These are phyloP conservation scores for Bipolaris oryzae DNA, from an alignment of 2,329 filamentous ascomycete genomes.

Conservation along the genomic window DNA sequence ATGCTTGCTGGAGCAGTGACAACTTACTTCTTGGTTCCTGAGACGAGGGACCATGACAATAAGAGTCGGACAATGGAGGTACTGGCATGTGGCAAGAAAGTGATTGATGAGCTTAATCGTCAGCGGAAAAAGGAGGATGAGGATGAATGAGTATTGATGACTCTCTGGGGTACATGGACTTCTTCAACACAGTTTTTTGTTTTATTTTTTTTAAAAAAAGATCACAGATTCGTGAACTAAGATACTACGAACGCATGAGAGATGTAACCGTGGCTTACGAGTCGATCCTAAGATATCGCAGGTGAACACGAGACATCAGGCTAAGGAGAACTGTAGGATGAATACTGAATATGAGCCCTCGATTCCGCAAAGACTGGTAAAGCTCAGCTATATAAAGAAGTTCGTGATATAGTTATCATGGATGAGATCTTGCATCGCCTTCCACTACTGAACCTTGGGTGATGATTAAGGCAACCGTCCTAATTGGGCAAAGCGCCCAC, in stretches of 20 bases:
- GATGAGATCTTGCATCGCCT: too few relatives aligned
- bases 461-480: not conserved
- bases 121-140: conserved; percentile 33
- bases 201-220: not conserved
- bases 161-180: not conserved
- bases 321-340: too few relatives aligned
- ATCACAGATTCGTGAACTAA: not conserved
- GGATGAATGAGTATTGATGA: conserved; percentile 14
- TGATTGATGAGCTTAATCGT: conserved; percentile 40
- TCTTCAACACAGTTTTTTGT: not conserved
- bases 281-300: too few relatives aligned
- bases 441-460: too few relatives aligned
- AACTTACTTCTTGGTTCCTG: conserved; percentile 41
- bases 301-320: too few relatives aligned
- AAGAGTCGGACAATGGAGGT: conserved; percentile 43
- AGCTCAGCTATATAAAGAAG: too few relatives aligned
- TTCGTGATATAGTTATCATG: too few relatives aligned
- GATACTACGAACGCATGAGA: too few relatives aligned
- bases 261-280: not conserved
- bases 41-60: conserved; percentile 42
- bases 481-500: conserved; percentile 5
- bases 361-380: too few relatives aligned
- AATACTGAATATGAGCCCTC: too few relatives aligned
- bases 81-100: conserved; percentile 38
- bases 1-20: conserved; percentile 43